These are phyloP conservation scores for Penicillium canescens DNA, from an alignment of 495 filamentous ascomycete species.

Conservation along the genomic window DNA sequence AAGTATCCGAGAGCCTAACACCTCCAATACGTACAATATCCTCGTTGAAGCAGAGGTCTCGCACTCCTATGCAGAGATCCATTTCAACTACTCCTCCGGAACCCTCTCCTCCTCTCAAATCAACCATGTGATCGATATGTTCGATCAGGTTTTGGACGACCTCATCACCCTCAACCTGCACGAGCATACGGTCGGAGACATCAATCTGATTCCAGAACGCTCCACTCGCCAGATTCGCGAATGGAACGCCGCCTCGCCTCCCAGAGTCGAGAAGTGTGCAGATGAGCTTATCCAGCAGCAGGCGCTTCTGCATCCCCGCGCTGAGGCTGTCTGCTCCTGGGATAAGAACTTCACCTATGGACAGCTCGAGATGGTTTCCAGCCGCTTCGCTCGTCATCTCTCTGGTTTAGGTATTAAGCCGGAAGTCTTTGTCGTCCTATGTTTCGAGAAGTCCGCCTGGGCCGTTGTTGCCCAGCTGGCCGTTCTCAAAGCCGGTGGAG, in stretches of 20 bases:
- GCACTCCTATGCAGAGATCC: conserved; percentile 29
- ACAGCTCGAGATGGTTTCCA: conserved; percentile 41
- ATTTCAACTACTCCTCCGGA: conserved; percentile 41
- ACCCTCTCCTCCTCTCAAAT: conserved; percentile 36
- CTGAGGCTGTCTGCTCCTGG: conserved; percentile 47
- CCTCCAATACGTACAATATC: conserved; percentile 52
- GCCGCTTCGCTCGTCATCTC: conserved; percentile 35
- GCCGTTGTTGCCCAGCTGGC: conserved; percentile 53
- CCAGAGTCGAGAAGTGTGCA: conserved; percentile 40
- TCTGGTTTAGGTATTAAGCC: conserved; percentile 42
- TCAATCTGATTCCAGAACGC: conserved; percentile 32
- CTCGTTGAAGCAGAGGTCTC: conserved; percentile 58
- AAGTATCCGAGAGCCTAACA: background rate
- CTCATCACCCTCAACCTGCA: conserved; percentile 31
- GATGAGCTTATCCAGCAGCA: conserved; percentile 51
- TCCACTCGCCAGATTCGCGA: conserved; percentile 32
- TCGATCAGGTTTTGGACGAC: conserved; percentile 36
- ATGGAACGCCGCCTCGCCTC: conserved; percentile 37
- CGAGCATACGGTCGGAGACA: conserved; percentile 28
- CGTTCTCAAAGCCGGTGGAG: conserved; percentile 59
- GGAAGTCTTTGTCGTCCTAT: conserved; percentile 51
- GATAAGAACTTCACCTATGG: conserved; percentile 50
- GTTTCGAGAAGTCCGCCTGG: conserved; percentile 60
- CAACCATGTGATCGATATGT: conserved; percentile 39
- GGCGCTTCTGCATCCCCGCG: conserved; percentile 25